These are phyloP conservation scores for Saturnispora galanensis DNA, from an alignment of 805 yeast genomes.

Conservation along the genomic window DNA sequence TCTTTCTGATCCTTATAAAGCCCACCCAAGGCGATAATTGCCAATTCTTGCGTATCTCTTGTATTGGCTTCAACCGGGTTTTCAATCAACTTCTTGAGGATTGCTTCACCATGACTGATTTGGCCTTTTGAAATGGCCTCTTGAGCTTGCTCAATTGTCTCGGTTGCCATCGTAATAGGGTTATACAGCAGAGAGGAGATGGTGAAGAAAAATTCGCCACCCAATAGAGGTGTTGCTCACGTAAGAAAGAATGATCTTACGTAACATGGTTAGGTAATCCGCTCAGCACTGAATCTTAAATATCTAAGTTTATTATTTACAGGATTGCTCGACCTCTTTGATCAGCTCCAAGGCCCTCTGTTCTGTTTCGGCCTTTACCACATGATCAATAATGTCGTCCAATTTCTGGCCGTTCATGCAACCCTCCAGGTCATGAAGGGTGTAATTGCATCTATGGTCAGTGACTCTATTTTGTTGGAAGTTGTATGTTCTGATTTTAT, in stretches of 20 bases:
- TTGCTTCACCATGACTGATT: not conserved
- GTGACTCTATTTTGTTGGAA: slow-evolving; percentile 88
- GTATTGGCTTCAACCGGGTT: too few relatives aligned
- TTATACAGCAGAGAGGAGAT: too few relatives aligned
- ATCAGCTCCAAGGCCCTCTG: slow-evolving; percentile 34
- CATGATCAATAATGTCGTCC: slow-evolving; percentile 45
- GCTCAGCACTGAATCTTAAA: too few relatives aligned
- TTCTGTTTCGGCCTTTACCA: slow-evolving; percentile 37
- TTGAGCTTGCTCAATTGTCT: slow-evolving; percentile 50
- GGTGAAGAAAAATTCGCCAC: too few relatives aligned
- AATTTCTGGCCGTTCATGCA: slow-evolving; percentile 51
- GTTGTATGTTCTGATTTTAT: slow-evolving; percentile 89
- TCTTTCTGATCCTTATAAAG: slow-evolving; percentile 46
- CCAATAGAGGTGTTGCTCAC: too few relatives aligned
- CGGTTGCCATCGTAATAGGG: slow-evolving; percentile 19
- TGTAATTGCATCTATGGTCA: slow-evolving; percentile 82
- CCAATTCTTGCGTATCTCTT: slow-evolving; percentile 48
- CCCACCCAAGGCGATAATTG: slow-evolving; percentile 68
- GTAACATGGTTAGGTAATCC: not conserved
- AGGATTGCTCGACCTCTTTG: slow-evolving; percentile 13
- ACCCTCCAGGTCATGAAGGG: slow-evolving; percentile 66
- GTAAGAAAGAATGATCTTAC: too few relatives aligned
- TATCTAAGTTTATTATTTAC: too few relatives aligned
- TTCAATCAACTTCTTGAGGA: too few relatives aligned
- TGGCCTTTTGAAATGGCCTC: slow-evolving; percentile 36